These are phyloP conservation scores for Metschnikowia similis DNA, from an alignment of 805 yeast genomes.

Conservation along the genomic window DNA sequence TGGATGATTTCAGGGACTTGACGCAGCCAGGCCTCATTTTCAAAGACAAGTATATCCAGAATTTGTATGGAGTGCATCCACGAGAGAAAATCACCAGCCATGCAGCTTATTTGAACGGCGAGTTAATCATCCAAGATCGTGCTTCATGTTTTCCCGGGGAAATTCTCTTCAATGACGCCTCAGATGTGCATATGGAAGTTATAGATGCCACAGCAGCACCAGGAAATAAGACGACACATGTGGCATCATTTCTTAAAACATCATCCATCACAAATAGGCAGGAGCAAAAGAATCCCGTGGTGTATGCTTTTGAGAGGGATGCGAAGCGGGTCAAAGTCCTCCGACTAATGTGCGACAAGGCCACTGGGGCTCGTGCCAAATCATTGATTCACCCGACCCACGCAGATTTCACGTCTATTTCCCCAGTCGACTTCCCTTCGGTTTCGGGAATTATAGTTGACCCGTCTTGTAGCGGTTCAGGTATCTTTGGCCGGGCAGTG, in stretches of 20 bases:
- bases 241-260: conserved; percentile 59
- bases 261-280: conserved; percentile 4
- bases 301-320: conserved; percentile 88
- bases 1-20: conserved; percentile 42
- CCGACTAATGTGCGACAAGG: conserved; percentile 71
- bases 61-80: conserved; percentile 80
- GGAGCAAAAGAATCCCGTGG: conserved; percentile 27
- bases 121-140: conserved; percentile 87
- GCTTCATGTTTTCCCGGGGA: conserved; percentile 96
- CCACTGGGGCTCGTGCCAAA: conserved; percentile 36
- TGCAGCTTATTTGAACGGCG: conserved; percentile 69
- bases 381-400: conserved; percentile 45
- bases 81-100: conserved; percentile 62
- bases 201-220: conserved; percentile 98
- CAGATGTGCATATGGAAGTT: conserved; percentile 50
- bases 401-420: conserved; percentile 62
- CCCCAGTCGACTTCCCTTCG: conserved; percentile 54
- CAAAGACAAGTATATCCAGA: conserved; percentile 68
- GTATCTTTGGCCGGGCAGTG: conserved; percentile 86
- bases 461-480: conserved; percentile 97
- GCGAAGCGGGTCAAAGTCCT: conserved; percentile 63
- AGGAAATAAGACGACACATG: conserved; percentile 94
- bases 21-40: conserved; percentile 54
- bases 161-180: conserved; percentile 56
- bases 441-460: conserved; percentile 86